Percentiles rank a stretch among this genome's conserved stretches.
Conservation (phyloP, 1,139 yeast species). For the Saccharomyces hybrid region DNA sequence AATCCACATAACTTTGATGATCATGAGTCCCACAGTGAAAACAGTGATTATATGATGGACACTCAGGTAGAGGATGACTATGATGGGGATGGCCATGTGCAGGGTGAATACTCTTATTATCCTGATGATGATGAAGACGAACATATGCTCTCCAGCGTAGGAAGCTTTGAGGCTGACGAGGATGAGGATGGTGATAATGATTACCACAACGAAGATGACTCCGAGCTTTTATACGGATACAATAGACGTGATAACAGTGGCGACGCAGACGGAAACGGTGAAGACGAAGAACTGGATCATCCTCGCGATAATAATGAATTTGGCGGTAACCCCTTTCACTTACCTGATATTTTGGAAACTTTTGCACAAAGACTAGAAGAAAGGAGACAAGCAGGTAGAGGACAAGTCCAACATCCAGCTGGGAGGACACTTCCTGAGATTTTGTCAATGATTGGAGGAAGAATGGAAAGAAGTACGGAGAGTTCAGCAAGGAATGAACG, state of each 20-base stretch:
- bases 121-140: conserved; percentile 21
- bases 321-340: conserved; percentile 16
- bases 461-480: conserved; percentile 22
- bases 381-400: conserved; percentile 6
- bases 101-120: conserved; percentile 6
- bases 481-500: conserved; percentile 14
- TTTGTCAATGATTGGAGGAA: conserved; percentile 31
- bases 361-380: conserved; percentile 1
- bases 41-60: conserved; percentile 6
- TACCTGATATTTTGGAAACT: conserved; percentile 7
- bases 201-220: conserved; percentile 16
- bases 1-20: conserved; percentile 8
- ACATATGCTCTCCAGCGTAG: conserved; percentile 23
- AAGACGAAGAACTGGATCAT: conserved; percentile 16
- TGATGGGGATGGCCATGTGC: conserved; percentile 16
- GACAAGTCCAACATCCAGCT: conserved; percentile 3
- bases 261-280: conserved; percentile 18
- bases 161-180: conserved; percentile 14
- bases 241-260: conserved; percentile 21
- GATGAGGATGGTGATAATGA: conserved; percentile 13
- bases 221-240: conserved; percentile 9
- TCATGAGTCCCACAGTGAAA: conserved; percentile 12
- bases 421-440: conserved; percentile 18
- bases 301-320: conserved; percentile 5
- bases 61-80: conserved; percentile 16